phyloP scores from a whole-genome alignment of 257 asterid genomes.

The Penstemon davidsonii region DNA sequence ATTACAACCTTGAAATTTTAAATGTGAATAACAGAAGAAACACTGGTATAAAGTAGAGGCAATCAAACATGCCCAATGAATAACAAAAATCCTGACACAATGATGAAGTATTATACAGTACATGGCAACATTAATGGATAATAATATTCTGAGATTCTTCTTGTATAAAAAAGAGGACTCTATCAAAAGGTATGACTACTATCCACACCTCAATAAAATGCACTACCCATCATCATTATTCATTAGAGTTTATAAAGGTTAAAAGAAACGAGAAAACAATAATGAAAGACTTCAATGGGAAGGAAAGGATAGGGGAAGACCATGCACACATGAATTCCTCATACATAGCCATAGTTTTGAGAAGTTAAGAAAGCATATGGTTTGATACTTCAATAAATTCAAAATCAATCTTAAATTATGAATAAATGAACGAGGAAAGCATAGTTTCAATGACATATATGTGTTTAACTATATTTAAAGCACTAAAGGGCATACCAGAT shows the following conservation, averaged over 20 bases:
- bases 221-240: not conserved
- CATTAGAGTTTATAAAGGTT: not conserved
- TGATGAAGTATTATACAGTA: constrained; percentile 9
- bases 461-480: constrained; percentile 1
- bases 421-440: not conserved
- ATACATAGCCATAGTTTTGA: not conserved
- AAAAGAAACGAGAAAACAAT: not conserved
- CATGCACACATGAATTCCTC: constrained; percentile 2
- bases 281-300: not conserved
- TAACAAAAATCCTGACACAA: not conserved
- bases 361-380: not conserved
- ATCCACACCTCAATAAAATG: constrained; percentile 5
- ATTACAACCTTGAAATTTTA: not conserved
- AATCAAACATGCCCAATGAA: constrained; percentile 9
- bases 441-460: not conserved
- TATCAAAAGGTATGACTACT: not conserved
- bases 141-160: constrained; percentile 1
- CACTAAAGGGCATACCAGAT: constrained; percentile 14
- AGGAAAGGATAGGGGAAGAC: constrained; percentile 1
- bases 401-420: not conserved
- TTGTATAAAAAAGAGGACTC: not conserved
- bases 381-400: not conserved
- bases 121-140: constrained; percentile 20
- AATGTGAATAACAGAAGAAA: constrained; percentile 9
- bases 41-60: constrained; percentile 7